Conservation (phyloP, 331 rosid species). For the Erythrophleum ivorense region DNA sequence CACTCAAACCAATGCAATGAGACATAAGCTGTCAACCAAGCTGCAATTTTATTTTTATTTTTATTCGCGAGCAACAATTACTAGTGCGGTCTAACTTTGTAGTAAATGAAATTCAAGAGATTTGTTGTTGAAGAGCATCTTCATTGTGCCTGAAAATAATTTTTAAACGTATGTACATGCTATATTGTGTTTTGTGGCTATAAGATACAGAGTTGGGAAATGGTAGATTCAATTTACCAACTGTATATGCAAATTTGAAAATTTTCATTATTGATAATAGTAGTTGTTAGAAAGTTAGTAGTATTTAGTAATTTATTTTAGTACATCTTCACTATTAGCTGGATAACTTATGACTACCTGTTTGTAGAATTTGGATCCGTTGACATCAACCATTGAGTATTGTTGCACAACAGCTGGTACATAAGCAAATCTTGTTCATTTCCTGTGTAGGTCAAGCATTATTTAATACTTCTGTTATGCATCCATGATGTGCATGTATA, state of each 20-base stretch:
- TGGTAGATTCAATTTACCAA: not conserved
- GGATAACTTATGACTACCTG: constrained; percentile 28
- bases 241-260: not conserved
- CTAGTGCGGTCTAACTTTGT: not conserved
- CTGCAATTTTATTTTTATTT: not conserved
- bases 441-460: constrained; percentile 25
- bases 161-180: not conserved
- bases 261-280: not conserved
- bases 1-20: not conserved
- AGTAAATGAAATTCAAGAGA: not conserved
- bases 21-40: not conserved
- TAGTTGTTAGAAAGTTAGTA: not conserved
- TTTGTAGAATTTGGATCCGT: constrained; percentile 82
- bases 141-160: not conserved
- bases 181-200: not conserved
- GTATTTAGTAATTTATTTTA: not conserved
- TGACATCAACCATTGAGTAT: constrained; percentile 76
- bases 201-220: not conserved
- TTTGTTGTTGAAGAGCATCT: not conserved
- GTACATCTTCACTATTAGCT: constrained; percentile 18
- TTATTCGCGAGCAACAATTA: not conserved
- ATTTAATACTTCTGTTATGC: constrained; percentile 26
- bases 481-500: constrained; percentile 3
- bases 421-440: constrained; percentile 43
- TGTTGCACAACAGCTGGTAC: constrained; percentile 93